phyloP scores from a whole-genome alignment of 345 rosid genomes.

The Populus simonii region DNA sequence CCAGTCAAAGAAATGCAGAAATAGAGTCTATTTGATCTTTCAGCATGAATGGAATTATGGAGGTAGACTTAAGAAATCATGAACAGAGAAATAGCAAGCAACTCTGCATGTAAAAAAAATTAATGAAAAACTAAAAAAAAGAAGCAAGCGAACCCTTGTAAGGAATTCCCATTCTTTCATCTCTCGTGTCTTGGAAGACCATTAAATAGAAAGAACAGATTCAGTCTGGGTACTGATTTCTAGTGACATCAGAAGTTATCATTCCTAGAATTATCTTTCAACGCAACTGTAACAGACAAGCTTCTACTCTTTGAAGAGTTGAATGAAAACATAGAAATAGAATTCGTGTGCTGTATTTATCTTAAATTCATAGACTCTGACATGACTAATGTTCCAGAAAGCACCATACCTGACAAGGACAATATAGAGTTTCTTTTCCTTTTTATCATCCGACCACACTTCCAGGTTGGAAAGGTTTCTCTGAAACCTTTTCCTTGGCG shows the following conservation, averaged over 20 bases:
- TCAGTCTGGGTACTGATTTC: neutral
- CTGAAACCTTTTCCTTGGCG: conserved; percentile 60
- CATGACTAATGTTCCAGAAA: neutral
- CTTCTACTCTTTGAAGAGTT: neutral
- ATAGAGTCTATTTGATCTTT: neutral
- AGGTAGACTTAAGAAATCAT: neutral
- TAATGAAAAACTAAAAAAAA: too few relatives aligned
- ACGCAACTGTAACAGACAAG: neutral
- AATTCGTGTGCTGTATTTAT: neutral
- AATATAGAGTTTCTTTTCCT: conserved; percentile 82
- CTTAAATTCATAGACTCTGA: neutral
- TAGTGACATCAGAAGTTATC: neutral
- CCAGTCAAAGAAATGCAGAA: neutral
- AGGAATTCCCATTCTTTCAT: neutral
- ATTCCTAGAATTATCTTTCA: neutral
- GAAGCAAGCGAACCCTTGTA: neutral
- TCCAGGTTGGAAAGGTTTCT: conserved; percentile 72
- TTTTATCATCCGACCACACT: conserved; percentile 93
- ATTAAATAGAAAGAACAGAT: neutral
- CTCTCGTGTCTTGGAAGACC: neutral
- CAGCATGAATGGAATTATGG: neutral
- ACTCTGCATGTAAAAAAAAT: neutral
- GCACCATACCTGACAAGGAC: conserved; percentile 74
- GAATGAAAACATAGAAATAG: neutral
- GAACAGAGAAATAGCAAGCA: neutral